phyloP scores from a whole-genome alignment of 768 basidiomycete genomes.

The Rhodotorula toruloides region DNA sequence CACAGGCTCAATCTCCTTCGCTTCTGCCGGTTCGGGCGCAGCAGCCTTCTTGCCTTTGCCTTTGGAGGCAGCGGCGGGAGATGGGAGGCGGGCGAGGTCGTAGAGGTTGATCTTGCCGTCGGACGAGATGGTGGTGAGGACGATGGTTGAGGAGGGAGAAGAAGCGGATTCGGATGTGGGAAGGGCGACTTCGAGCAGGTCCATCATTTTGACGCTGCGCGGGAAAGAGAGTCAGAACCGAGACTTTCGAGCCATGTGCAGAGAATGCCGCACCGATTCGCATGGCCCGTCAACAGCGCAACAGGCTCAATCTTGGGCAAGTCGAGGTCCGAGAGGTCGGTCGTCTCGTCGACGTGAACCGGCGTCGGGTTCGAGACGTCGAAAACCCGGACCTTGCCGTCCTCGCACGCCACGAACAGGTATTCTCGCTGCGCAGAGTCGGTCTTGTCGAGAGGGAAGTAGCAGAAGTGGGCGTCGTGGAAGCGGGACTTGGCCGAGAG shows the following conservation, averaged over 20 bases:
- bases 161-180: constrained; percentile 55
- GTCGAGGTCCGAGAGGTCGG: constrained; percentile 30
- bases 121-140: constrained; percentile 72
- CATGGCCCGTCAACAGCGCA: constrained; percentile 71
- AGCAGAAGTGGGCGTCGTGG: constrained; percentile 74
- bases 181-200: constrained; percentile 60
- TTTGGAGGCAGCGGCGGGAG: constrained; percentile 35
- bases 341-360: constrained; percentile 37
- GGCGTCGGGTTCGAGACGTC: constrained; percentile 49
- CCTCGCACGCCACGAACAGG: constrained; percentile 79
- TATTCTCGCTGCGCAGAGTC: constrained; percentile 58
- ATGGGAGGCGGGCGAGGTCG: constrained; percentile 57
- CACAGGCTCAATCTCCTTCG: constrained; percentile 53
- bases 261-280: constrained; percentile 63
- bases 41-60: not conserved
- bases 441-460: constrained; percentile 48
- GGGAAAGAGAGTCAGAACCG: not conserved
- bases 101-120: constrained; percentile 79
- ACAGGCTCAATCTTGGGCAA: constrained; percentile 51
- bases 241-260: not conserved
- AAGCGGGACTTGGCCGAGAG: constrained; percentile 74
- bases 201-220: constrained; percentile 73
- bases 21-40: constrained; percentile 2
- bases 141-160: constrained; percentile 63
- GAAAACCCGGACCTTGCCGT: constrained; percentile 79